Evolutionary conservation across 495 filamentous ascomycete genomes (phyloP).

Genomic region (Tuber brumale): DNA sequence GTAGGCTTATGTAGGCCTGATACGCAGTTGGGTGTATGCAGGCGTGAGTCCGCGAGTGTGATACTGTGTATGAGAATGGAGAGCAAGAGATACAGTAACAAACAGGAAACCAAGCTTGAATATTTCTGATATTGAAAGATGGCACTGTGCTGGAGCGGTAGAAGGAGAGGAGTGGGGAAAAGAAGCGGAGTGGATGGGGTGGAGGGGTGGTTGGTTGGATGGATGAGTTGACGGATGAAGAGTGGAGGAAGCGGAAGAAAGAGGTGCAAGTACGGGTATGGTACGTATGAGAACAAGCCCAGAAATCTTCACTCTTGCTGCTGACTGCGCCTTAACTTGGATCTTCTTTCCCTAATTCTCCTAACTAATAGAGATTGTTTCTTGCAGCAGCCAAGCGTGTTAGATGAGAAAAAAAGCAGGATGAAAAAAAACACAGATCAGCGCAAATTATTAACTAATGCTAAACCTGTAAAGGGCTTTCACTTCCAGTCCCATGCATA

Average conservation of each 20-base stretch:
- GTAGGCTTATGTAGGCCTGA: not conserved
- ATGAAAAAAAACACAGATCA: not conserved
- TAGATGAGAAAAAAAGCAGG: not conserved
- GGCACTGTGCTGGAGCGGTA: not conserved
- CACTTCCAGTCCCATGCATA: constrained; percentile 1
- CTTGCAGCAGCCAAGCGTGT: not conserved
- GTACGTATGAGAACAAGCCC: not conserved
- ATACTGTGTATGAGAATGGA: not conserved
- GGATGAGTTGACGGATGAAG: constrained; percentile 12
- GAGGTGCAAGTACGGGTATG: constrained; percentile 1
- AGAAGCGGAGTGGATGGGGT: constrained; percentile 7
- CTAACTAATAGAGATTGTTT: constrained; percentile 1
- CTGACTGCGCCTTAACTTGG: not conserved
- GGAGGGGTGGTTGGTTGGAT: constrained; percentile 15
- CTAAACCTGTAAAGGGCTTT: not conserved
- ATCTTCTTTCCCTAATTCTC: not conserved
- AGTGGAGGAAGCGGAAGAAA: constrained; percentile 8
- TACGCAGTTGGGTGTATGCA: not conserved
- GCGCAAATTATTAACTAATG: constrained; percentile 1
- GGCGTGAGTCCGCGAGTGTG: constrained; percentile 2
- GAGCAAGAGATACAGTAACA: not conserved
- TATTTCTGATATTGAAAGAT: not conserved
- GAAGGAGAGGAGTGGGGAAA: constrained; percentile 10
- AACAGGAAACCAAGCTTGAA: not conserved
- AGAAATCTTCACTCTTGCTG: not conserved